Evolutionary conservation across 164 flowering plant genomes (phyloP).

Genomic region (Vitis riparia): DNA sequence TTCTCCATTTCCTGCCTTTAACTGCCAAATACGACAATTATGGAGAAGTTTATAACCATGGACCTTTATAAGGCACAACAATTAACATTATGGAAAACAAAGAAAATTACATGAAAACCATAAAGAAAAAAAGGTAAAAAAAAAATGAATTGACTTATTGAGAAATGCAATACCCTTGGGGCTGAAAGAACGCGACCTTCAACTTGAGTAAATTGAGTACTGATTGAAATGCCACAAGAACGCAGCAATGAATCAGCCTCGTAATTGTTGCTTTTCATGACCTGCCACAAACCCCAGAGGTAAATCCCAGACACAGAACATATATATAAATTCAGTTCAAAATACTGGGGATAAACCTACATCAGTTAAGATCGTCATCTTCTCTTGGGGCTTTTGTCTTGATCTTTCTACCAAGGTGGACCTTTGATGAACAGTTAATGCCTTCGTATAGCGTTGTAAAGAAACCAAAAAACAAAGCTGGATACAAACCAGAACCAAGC

Average conservation of each 20-base stretch:
- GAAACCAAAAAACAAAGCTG: slow-evolving; percentile 84
- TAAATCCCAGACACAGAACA: background rate
- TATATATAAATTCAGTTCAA: background rate
- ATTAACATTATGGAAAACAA: background rate
- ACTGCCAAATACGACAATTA: slow-evolving; percentile 31
- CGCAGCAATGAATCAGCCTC: slow-evolving; percentile 67
- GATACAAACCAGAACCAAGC: slow-evolving; percentile 5
- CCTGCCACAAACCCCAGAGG: slow-evolving; percentile 32
- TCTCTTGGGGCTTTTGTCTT: slow-evolving; percentile 87
- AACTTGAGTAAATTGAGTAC: slow-evolving; percentile 54
- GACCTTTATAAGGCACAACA: too few species aligned
- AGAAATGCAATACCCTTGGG: slow-evolving; percentile 59
- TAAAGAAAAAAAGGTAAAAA: background rate
- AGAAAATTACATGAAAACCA: background rate
- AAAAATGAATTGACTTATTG: background rate
- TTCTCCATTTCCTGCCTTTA: slow-evolving; percentile 76
- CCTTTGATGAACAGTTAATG: slow-evolving; percentile 65
- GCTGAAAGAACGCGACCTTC: slow-evolving; percentile 83
- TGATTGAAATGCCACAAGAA: slow-evolving; percentile 63
- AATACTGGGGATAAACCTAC: slow-evolving; percentile 35
- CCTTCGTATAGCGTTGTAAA: slow-evolving; percentile 85
- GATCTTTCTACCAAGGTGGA: slow-evolving; percentile 89
- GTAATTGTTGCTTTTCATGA: slow-evolving; percentile 51
- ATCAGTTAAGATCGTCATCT: slow-evolving; percentile 62
- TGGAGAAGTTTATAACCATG: too few species aligned